Conservation (phyloP, 2,329 filamentous ascomycete species). For the Colletotrichum sp. region DNA sequence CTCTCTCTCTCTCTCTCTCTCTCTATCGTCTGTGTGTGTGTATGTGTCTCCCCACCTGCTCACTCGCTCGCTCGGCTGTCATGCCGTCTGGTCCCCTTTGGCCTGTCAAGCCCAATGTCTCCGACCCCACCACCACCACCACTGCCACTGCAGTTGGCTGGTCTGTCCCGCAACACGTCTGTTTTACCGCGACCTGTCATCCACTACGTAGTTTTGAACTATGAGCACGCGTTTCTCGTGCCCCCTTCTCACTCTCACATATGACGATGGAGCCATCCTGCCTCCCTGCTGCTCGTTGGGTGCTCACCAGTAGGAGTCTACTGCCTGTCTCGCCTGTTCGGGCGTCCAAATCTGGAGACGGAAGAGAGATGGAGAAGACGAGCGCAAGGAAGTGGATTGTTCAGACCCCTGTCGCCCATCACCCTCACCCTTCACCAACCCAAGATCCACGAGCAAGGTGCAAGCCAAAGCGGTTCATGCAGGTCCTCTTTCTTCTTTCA, state of each 20-base stretch:
- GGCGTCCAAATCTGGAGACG: slow-evolving; percentile 1
- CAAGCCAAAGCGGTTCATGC: slow-evolving; percentile 22
- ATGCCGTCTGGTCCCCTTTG: neutral
- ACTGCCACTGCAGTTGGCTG: neutral
- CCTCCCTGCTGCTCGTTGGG: slow-evolving; percentile 16
- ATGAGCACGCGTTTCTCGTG: neutral
- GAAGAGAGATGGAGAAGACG: neutral
- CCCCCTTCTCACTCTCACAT: neutral
- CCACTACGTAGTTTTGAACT: neutral
- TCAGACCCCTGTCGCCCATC: slow-evolving; percentile 5
- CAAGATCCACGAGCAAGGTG: neutral
- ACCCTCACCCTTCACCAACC: slow-evolving; percentile 14
- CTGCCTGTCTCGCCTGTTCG: slow-evolving; percentile 9
- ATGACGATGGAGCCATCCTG: neutral
- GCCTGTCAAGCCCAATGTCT: neutral
- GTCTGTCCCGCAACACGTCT: neutral
- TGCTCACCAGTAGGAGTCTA: slow-evolving; percentile 8
- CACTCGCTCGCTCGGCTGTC: neutral
- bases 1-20: neutral
- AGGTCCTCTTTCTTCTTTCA: slow-evolving; percentile 22
- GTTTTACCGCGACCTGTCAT: neutral
- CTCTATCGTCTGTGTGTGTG: neutral
- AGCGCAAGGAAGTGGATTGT: neutral
- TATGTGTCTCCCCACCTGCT: neutral
- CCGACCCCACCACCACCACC: slow-evolving; percentile 10